Evolutionary conservation across 805 yeast species (phyloP).

Genomic region (Wickerhamomyces kurtzmanii): DNA sequence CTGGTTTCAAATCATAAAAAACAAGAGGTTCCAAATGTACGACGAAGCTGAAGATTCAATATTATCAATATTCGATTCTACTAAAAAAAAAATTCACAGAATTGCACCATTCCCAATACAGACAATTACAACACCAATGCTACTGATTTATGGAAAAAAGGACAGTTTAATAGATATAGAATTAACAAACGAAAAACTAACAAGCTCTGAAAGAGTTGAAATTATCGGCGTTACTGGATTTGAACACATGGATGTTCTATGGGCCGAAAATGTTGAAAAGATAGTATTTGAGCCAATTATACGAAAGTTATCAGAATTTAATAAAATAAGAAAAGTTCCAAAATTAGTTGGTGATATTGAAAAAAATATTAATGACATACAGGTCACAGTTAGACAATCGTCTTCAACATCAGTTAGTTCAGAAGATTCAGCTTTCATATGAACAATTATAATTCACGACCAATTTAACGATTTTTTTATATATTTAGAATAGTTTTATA

Average conservation of each 20-base stretch:
- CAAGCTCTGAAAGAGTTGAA: constrained; percentile 19
- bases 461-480: too few species aligned
- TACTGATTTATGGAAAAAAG: constrained; percentile 55
- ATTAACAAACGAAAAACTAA: constrained; percentile 45
- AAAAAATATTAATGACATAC: too few species aligned
- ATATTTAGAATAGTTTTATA: too few species aligned
- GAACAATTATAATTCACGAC: too few species aligned
- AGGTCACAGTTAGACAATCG: too few species aligned
- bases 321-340: constrained; percentile 30
- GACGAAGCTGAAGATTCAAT: constrained; percentile 34
- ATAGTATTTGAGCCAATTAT: constrained; percentile 31
- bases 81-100: constrained; percentile 27
- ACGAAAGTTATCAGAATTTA: constrained; percentile 42
- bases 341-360: too few species aligned
- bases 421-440: too few species aligned
- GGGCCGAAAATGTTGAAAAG: constrained; percentile 55
- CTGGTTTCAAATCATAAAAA: constrained; percentile 74
- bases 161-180: constrained; percentile 70
- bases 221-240: constrained; percentile 41
- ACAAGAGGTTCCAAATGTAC: constrained; percentile 66
- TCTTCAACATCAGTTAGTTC: too few species aligned
- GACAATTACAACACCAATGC: constrained; percentile 49
- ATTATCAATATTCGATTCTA: constrained; percentile 9
- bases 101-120: constrained; percentile 47
- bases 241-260: constrained; percentile 74